Evolutionary conservation across 306 rosid species (phyloP).

Genomic region (Leucaena leucocephala): DNA sequence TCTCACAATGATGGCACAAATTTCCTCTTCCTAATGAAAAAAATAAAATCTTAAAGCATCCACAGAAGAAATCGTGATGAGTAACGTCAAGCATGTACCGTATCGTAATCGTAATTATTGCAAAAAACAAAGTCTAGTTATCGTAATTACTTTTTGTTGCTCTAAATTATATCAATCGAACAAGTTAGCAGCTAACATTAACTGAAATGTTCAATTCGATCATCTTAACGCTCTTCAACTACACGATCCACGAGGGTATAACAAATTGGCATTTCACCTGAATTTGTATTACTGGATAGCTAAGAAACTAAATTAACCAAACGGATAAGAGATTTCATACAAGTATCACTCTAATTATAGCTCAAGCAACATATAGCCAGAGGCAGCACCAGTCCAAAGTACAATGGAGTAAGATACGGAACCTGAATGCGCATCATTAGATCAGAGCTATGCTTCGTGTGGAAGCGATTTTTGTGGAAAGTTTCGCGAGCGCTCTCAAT

Average conservation of each 20-base stretch:
- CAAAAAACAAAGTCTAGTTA: not conserved
- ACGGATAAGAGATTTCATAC: not conserved
- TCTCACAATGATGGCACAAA: not conserved
- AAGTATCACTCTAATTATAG: not conserved
- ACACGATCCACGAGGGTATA: too few species aligned
- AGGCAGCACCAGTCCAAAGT: not conserved
- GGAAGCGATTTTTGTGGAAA: slow-evolving; percentile 54
- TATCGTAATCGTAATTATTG: not conserved
- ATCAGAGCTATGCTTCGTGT: slow-evolving; percentile 72
- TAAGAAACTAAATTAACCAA: not conserved
- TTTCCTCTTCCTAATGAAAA: not conserved
- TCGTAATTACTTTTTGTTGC: not conserved
- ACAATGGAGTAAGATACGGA: not conserved
- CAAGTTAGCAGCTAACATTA: not conserved
- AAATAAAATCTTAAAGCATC: not conserved
- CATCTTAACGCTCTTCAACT: not conserved
- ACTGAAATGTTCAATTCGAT: not conserved
- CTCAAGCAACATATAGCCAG: not conserved
- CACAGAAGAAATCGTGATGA: not conserved
- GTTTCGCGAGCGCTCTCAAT: slow-evolving; percentile 59
- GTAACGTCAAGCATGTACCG: not conserved
- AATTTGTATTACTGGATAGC: not conserved
- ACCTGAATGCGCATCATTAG: slow-evolving; percentile 88
- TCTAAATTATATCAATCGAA: not conserved
- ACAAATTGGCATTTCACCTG: slow-evolving; percentile 7